phyloP scores from a whole-genome alignment of 371 early-diverging fungal genomes.

The Pancytospora philotis region DNA sequence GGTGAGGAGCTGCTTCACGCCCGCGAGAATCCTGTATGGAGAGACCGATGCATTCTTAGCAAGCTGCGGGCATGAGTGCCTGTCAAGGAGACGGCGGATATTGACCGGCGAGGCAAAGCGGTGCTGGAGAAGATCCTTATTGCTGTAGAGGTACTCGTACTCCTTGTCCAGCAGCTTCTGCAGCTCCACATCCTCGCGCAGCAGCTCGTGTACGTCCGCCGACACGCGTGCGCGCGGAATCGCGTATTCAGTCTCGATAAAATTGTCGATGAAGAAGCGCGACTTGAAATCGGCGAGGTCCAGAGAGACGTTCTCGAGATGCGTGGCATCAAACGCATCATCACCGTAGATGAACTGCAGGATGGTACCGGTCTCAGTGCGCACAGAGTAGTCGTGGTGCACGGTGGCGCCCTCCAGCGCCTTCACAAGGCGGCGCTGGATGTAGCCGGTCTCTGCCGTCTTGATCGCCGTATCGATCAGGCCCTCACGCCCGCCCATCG shows the following conservation, averaged over 20 bases:
- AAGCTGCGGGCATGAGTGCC: not conserved
- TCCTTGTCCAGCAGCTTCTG: slow-evolving; percentile 30
- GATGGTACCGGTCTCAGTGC: slow-evolving; percentile 78
- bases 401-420: slow-evolving; percentile 93
- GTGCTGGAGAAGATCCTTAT: not conserved
- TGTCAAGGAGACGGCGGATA: slow-evolving; percentile 28
- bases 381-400: slow-evolving; percentile 88
- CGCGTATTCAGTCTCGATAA: not conserved
- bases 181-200: slow-evolving; percentile 27
- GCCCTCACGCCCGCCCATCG: slow-evolving; percentile 99
- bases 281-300: slow-evolving; percentile 23
- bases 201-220: slow-evolving; percentile 29
- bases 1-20: slow-evolving; percentile 12
- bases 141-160: slow-evolving; percentile 20
- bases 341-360: slow-evolving; percentile 92
- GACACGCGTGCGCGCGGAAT: slow-evolving; percentile 4
- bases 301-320: slow-evolving; percentile 70
- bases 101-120: slow-evolving; percentile 18
- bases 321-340: slow-evolving; percentile 89
- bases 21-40: slow-evolving; percentile 31
- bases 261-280: slow-evolving; percentile 39
- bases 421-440: slow-evolving; percentile 95
- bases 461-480: slow-evolving; percentile 95
- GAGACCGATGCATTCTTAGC: slow-evolving; percentile 1
- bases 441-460: slow-evolving; percentile 98